These are phyloP conservation scores for Coemansia sp. DNA, from an alignment of 192 early-diverging fungal genomes.

Conservation along the genomic window DNA sequence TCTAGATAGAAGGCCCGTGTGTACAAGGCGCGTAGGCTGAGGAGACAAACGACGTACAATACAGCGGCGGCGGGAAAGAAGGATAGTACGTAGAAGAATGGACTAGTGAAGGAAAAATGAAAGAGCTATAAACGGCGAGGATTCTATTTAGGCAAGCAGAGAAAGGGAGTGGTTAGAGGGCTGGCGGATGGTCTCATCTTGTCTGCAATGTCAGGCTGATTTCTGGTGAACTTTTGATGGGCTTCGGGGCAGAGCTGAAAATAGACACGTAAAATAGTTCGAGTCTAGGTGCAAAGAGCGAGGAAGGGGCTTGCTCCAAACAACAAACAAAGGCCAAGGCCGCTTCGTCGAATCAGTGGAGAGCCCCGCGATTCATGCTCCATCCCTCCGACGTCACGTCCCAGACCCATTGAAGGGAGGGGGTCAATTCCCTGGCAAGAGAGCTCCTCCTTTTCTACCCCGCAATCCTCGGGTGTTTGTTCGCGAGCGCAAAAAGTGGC, in stretches of 20 bases:
- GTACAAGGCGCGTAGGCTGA: not conserved
- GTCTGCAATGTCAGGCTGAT: no score
- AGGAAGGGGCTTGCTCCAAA: not conserved
- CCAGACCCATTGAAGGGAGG: no score
- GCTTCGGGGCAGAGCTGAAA: no score
- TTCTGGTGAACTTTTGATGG: no score
- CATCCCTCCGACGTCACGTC: no score
- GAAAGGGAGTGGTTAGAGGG: not conserved
- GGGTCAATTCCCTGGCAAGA: no score
- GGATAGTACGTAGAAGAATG: no score
- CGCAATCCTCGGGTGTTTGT: no score
- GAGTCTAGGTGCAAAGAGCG: not conserved
- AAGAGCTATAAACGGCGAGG: not conserved
- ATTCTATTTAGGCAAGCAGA: not conserved
- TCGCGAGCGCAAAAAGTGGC: no score
- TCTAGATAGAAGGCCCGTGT: slow-evolving; percentile 4
- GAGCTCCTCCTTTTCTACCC: no score
- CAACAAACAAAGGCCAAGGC: not conserved
- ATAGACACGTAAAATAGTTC: no score
- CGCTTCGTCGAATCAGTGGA: not conserved
- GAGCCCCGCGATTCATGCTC: not conserved
- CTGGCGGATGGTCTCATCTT: no score
- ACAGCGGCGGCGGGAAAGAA: not conserved
- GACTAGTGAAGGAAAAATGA: not conserved
- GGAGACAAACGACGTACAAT: not conserved